Base-by-base conservation (phyloP, 2,329 filamentous ascomycete genomes). In the Parascedosporium putredinis region DNA sequence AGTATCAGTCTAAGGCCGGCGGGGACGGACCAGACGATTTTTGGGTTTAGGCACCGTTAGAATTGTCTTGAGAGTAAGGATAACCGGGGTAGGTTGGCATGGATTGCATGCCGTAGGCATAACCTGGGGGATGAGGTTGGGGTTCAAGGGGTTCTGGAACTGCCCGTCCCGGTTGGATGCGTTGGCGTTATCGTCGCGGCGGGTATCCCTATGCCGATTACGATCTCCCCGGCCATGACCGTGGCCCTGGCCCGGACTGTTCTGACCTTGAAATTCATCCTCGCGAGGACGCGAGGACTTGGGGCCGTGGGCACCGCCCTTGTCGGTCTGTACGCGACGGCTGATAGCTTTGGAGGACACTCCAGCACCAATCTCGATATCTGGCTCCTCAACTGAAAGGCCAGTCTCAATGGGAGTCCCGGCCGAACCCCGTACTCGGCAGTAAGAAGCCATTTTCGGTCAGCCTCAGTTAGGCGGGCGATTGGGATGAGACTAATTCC, bases 311-410 rank as follows among this genome's bases (percentile, higher is more conserved):
- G 73, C 73, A 31, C 81, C 81, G 49, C 79, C 77, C 59, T 80
- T 79, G 61, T 84, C 81, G 6, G 80, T 84, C 64, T 82, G 78
- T 78, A 84, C 83, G 31, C 81, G 78, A 16, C 81, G 73, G 57
- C 78, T 82, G 53, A 84, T 84, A 34, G 81, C 88, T 73, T 98
- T 98, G 40, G 89, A 96, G 16, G 90, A 96, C 12, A 98, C 94
- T 50, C 93, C 93, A 16, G 91, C 90, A 49, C 93, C 93, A 51
- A 98, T 98, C 67, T 98, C 93, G 59, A 98, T 98, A 62, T 98
- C 93, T 3, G 93, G 93, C 67, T 98, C 93, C 64, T 98, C 93
- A 23, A 98, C 86, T 5, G 90, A 85, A 69, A 98, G 80, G 38
- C 90, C 89, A 12, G 79, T 73, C 61, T 89, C 84, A 53, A 98